phyloP scores from a whole-genome alignment of 75 land plant genomes.

The Sequoiadendron giganteum region DNA sequence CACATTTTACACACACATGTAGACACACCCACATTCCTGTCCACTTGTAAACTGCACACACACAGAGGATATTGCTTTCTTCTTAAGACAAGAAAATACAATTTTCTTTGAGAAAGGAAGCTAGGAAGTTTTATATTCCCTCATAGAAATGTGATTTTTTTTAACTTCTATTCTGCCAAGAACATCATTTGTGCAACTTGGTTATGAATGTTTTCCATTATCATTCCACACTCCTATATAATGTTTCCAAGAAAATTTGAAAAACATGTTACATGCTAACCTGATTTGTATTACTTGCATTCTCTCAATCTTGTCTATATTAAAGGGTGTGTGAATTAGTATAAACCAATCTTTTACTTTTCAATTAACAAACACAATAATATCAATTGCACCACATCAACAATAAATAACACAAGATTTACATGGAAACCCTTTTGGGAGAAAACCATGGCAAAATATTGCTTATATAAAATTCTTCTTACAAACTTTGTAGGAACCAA shows the following conservation, averaged over 20 bases:
- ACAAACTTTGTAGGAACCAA: too few species aligned
- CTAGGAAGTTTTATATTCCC: not conserved
- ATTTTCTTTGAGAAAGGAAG: not conserved
- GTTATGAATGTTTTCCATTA: not conserved
- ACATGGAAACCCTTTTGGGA: too few species aligned
- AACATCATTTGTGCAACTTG: not conserved
- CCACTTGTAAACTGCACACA: too few species aligned
- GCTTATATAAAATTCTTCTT: too few species aligned
- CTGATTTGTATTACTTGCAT: not conserved
- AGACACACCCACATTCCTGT: not conserved
- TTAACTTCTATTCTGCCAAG: not conserved
- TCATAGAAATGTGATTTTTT: not conserved
- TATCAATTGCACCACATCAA: too few species aligned
- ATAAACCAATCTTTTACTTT: too few species aligned
- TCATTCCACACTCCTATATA: not conserved
- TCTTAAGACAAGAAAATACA: not conserved
- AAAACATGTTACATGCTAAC: not conserved
- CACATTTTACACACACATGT: not conserved
- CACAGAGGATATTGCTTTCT: not conserved
- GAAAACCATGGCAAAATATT: too few species aligned
- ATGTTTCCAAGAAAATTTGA: not conserved
- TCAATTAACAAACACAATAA: too few species aligned
- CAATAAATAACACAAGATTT: too few species aligned
- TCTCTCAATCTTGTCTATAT: not conserved
- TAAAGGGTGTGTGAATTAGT: too few species aligned